These are phyloP conservation scores for Talaromyces sp. DNA, from an alignment of 2,329 filamentous ascomycete genomes.

Conservation along the genomic window DNA sequence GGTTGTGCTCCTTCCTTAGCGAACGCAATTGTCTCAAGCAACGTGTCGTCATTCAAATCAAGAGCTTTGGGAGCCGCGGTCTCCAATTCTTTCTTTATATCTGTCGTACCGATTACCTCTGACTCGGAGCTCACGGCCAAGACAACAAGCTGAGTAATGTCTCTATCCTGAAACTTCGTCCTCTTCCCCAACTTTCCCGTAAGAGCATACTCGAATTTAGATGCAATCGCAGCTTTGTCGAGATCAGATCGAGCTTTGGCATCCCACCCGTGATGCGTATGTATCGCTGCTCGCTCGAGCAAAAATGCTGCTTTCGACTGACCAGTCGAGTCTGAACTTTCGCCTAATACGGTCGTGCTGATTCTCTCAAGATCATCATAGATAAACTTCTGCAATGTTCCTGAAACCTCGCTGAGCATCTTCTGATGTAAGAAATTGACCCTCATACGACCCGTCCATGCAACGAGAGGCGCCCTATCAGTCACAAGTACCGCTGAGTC, in stretches of 20 bases:
- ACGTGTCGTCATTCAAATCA: constrained; percentile 84
- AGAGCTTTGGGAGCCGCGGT: constrained; percentile 61
- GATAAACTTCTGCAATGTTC: constrained; percentile 57
- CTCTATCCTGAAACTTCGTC: constrained; percentile 43
- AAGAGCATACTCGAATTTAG: constrained; percentile 74
- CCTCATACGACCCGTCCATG: constrained; percentile 64
- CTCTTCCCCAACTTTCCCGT: constrained; percentile 78
- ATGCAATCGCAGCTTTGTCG: constrained; percentile 60
- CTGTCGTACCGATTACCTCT: constrained; percentile 16
- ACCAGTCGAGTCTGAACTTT: constrained; percentile 26
- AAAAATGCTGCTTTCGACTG: constrained; percentile 66
- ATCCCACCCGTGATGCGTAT: constrained; percentile 80
- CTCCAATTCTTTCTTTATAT: constrained; percentile 24
- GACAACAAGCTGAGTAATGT: constrained; percentile 80
- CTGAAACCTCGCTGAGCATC: constrained; percentile 60
- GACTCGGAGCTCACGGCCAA: constrained; percentile 69
- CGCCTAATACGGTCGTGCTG: constrained; percentile 41
- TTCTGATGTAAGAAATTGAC: constrained; percentile 70
- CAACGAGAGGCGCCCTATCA: constrained; percentile 36
- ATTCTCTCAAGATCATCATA: constrained; percentile 56
- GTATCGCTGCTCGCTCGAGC: constrained; percentile 76
- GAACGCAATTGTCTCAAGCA: constrained; percentile 84
- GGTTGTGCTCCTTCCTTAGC: constrained; percentile 49
- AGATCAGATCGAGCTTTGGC: constrained; percentile 69
- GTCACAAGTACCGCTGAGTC: constrained; percentile 44